phyloP scores from a whole-genome alignment of 441 rosid species.

The Eruca vesicaria region DNA sequence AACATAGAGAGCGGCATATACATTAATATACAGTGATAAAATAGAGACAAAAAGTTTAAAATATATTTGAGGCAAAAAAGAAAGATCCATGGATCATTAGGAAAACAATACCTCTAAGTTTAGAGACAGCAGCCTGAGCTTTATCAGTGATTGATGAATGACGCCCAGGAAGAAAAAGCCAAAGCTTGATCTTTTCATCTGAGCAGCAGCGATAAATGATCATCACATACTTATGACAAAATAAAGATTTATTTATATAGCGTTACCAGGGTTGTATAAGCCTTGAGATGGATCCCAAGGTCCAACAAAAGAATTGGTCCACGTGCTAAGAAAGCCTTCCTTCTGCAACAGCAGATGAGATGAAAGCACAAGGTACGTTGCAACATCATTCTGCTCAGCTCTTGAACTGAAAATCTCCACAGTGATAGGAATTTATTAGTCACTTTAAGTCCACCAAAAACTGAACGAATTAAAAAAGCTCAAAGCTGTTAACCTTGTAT shows the following conservation, averaged over 20 bases:
- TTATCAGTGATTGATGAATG: conserved; percentile 67
- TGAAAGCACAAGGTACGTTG: conserved; percentile 82
- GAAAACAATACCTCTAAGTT: conserved; percentile 71
- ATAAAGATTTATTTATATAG: no score
- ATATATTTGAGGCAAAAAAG: neutral
- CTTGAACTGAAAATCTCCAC: conserved; percentile 47
- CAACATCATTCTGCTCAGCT: conserved; percentile 85
- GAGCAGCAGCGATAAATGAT: conserved; percentile 1
- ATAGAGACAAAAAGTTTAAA: neutral
- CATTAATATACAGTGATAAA: no score
- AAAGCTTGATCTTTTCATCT: conserved; percentile 99
- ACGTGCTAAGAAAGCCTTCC: conserved; percentile 86
- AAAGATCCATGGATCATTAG: neutral
- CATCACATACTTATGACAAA: conserved; percentile 15
- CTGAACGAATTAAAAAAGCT: neutral
- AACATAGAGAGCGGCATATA: neutral
- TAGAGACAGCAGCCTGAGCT: conserved; percentile 84
- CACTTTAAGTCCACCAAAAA: neutral
- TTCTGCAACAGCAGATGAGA: conserved; percentile 90
- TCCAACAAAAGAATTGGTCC: conserved; percentile 99
- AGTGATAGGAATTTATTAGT: conserved; percentile 12
- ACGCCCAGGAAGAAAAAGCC: conserved; percentile 97
- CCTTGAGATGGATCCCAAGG: conserved; percentile 99
- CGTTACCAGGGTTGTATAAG: conserved; percentile 97
- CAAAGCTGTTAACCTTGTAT: conserved; percentile 63